Conservation (phyloP, 2,329 filamentous ascomycete species). For the Botryotinia convoluta region DNA sequence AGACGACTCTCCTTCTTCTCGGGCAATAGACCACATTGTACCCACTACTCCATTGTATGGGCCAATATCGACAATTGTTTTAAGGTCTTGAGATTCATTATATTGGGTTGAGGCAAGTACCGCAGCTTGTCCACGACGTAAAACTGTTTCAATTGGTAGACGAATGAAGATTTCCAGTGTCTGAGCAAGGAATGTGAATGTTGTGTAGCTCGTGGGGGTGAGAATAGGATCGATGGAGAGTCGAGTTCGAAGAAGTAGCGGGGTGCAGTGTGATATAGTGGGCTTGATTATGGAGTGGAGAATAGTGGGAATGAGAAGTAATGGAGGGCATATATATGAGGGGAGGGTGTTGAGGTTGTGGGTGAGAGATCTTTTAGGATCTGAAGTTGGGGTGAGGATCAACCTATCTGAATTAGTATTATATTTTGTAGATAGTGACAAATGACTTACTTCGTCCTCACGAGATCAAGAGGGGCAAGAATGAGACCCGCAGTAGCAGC, state of each 20-base stretch:
- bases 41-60: slow-evolving; percentile 83
- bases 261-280: slow-evolving; percentile 76
- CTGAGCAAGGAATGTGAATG: slow-evolving; percentile 79
- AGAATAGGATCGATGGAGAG: slow-evolving; percentile 78
- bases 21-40: slow-evolving; percentile 83
- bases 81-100: slow-evolving; percentile 32
- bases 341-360: slow-evolving; percentile 71
- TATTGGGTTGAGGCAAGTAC: slow-evolving; percentile 48
- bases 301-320: slow-evolving; percentile 77
- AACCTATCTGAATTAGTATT: slow-evolving; percentile 53
- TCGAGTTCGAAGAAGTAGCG: slow-evolving; percentile 80
- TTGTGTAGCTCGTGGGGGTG: slow-evolving; percentile 76
- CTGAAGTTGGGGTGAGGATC: slow-evolving; percentile 77
- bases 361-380: slow-evolving; percentile 74
- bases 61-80: slow-evolving; percentile 76
- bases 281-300: slow-evolving; percentile 84
- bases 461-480: slow-evolving; percentile 83
- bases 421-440: not conserved
- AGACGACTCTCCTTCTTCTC: slow-evolving; percentile 73
- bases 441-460: slow-evolving; percentile 64
- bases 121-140: slow-evolving; percentile 81
- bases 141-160: slow-evolving; percentile 86
- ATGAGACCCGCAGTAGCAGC: slow-evolving; percentile 73
- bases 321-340: slow-evolving; percentile 67
- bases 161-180: slow-evolving; percentile 79